A percentile compares a stretch with the other conserved stretches of the same genome.
These are phyloP conservation scores for Suillus discolor DNA, from an alignment of 768 basidiomycete species.

Conservation along the genomic window DNA sequence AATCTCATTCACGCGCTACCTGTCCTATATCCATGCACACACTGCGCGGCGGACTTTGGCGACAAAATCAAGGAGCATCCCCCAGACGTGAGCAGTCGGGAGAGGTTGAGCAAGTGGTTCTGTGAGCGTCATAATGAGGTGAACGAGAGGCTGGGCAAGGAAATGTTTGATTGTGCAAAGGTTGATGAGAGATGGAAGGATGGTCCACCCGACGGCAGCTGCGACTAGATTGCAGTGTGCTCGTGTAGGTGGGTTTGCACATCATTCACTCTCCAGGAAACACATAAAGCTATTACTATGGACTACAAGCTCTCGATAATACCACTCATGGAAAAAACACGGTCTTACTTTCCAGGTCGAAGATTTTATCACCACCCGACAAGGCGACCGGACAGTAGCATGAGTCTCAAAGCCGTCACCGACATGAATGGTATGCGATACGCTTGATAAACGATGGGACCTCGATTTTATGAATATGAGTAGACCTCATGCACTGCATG, in stretches of 20 bases:
- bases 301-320: neutral
- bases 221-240: constrained; percentile 57
- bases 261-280: neutral
- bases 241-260: neutral
- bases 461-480: neutral
- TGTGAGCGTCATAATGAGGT: constrained; percentile 94
- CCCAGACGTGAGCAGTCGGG: constrained; percentile 77
- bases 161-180: constrained; percentile 76
- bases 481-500: neutral
- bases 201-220: constrained; percentile 85
- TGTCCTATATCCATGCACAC: constrained; percentile 82
- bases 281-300: neutral
- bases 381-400: neutral
- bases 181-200: constrained; percentile 92
- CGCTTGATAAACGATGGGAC: neutral
- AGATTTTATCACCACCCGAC: neutral
- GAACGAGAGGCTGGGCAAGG: constrained; percentile 84
- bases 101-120: constrained; percentile 78
- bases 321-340: neutral
- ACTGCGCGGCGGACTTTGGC: constrained; percentile 84
- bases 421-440: neutral
- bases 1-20: constrained; percentile 78
- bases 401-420: neutral
- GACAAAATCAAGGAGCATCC: constrained; percentile 64
- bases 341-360: neutral